Conservation (phyloP, 2,329 filamentous ascomycete species). For the Aureobasidium sp. region DNA sequence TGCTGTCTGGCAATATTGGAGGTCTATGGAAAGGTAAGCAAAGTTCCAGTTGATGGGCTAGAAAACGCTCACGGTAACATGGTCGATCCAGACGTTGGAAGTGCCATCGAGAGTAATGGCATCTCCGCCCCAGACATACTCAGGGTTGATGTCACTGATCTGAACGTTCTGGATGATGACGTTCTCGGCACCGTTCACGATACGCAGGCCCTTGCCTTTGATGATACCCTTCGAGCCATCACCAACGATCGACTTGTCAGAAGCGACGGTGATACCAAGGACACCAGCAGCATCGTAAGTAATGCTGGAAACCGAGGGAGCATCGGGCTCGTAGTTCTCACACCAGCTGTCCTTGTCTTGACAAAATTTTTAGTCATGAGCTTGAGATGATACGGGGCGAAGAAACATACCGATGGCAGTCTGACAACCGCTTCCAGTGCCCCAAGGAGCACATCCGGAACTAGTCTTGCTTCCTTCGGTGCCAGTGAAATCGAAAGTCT, state of each 20-base stretch:
- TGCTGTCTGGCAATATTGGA: constrained; percentile 54
- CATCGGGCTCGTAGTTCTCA: constrained; percentile 44
- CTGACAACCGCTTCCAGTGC: constrained; percentile 52
- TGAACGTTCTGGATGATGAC: constrained; percentile 46
- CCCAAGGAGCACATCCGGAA: constrained; percentile 52
- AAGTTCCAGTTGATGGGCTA: too few relatives aligned
- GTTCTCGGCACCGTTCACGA: constrained; percentile 40
- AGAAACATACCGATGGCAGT: too few relatives aligned
- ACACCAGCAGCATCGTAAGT: constrained; percentile 30
- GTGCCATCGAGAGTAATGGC: constrained; percentile 31
- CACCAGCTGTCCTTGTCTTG: constrained; percentile 53
- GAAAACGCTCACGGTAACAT: constrained; percentile 23
- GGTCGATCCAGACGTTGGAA: constrained; percentile 34
- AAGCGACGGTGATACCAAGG: constrained; percentile 30
- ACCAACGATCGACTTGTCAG: constrained; percentile 38
- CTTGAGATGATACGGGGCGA: too few relatives aligned
- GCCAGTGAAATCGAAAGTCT: constrained; percentile 33
- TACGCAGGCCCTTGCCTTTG: constrained; percentile 36
- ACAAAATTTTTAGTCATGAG: too few relatives aligned
- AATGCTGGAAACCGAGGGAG: constrained; percentile 29
- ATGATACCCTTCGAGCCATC: constrained; percentile 35
- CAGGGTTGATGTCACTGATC: constrained; percentile 33
- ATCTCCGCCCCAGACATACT: constrained; percentile 36
- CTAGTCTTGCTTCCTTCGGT: constrained; percentile 32
- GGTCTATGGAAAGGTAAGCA: constrained; percentile 31